Base-by-base conservation (phyloP, 345 rosid genomes). In the Citrus glauca region DNA sequence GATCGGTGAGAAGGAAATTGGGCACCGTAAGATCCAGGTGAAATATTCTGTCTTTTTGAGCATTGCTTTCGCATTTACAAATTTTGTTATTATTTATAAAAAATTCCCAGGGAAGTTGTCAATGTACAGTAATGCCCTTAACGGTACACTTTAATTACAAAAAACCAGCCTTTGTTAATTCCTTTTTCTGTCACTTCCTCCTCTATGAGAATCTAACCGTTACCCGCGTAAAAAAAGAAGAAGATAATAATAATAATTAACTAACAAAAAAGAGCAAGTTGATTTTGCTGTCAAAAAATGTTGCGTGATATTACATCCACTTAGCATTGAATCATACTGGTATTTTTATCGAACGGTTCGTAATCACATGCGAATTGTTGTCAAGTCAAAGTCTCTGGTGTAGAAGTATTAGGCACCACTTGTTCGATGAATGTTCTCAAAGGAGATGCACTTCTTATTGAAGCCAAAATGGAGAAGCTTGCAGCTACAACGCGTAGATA, bases 401-500 rank as follows among this genome's bases (percentile, higher is more conserved):
- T 6, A 13, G 6, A 40, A 38, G n/a, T 57, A 37, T 19, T 61
- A 33, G 3, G 2, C 35, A 68, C 82, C 72, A 83, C 64, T 4
- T 78, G 94, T 84, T 91, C 72, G 91, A 82, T 86, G 87, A 86
- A 86, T 76, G 79, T 86, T 82, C 85, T 81, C 73, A 76, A 0
- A 73, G 85, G 74, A 73, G 71, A 86, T 89, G 91, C 64, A 9
- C 5, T 79, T 74, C 66, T 68, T 80, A 55, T 75, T 81, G 73
- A 81, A 73, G 69, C 72, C 82, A 22, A 83, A 74, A 38, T 60
- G 81, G 82, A 56, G 53, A 5, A 22, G 73, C 10, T 50, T 81
- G 79, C 69, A 85, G 60, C 20, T 40, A 27, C 72, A 25, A 69
- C 60, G 6, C 1, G 42, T 48, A 53, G 65, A 56, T 53, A 38